phyloP scores from a whole-genome alignment of 1,284 basidiomycete genomes.

The Gomphus sp. region DNA sequence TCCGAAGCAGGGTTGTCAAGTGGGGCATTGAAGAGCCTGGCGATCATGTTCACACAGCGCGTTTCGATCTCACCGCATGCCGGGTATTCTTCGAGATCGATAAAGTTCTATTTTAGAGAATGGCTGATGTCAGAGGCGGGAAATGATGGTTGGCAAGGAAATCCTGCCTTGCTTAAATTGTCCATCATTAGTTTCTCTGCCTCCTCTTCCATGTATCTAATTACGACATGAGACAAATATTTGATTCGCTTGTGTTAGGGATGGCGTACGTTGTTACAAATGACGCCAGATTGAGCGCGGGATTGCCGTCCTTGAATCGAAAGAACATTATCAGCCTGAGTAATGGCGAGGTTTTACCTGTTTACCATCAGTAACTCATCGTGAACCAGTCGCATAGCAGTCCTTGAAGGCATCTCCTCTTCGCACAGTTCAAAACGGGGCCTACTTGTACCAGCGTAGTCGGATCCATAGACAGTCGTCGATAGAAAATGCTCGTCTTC shows the following conservation, averaged over 20 bases:
- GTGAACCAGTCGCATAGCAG: constrained; percentile 16
- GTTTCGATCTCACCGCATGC: constrained; percentile 15
- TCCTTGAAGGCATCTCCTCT: constrained; percentile 17
- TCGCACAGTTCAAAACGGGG: constrained; percentile 15
- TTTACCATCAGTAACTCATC: constrained; percentile 18
- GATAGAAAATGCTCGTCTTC: constrained; percentile 16
- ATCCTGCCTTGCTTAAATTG: constrained; percentile 7
- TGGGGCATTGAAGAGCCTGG: constrained; percentile 25
- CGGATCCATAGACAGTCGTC: constrained; percentile 21
- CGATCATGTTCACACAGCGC: constrained; percentile 13
- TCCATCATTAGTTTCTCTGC: constrained; percentile 22
- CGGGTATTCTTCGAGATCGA: constrained; percentile 23
- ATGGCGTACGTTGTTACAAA: constrained; percentile 6
- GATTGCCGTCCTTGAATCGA: constrained; percentile 13
- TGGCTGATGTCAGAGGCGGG: constrained; percentile 7
- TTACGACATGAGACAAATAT: neutral
- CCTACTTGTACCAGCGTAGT: constrained; percentile 14
- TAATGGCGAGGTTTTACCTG: neutral
- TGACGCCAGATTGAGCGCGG: constrained; percentile 15
- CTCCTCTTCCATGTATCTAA: constrained; percentile 19
- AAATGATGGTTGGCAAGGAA: neutral
- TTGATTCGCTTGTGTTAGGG: neutral
- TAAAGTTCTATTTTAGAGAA: constrained; percentile 18
- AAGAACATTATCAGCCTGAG: neutral
- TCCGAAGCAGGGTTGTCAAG: constrained; percentile 17